phyloP scores from a whole-genome alignment of 805 yeast species.

The Kluyveromyces starmeri region DNA sequence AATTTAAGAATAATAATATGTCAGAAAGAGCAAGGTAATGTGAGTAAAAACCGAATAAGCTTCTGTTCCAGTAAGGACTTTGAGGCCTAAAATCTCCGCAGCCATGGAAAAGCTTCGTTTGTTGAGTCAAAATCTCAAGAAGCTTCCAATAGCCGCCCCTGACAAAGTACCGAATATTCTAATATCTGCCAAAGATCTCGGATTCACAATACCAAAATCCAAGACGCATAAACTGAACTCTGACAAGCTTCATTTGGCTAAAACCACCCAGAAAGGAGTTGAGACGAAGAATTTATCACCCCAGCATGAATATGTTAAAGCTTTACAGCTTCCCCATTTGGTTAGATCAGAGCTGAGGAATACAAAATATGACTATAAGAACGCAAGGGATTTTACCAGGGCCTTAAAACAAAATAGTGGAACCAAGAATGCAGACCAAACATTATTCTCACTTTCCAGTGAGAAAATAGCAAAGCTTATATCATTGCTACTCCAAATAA shows the following conservation, averaged over 20 bases:
- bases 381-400: neutral
- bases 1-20: too few species aligned
- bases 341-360: neutral
- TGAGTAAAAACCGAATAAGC: too few species aligned
- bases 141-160: neutral
- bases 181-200: neutral
- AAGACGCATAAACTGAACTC: too few species aligned
- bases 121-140: neutral
- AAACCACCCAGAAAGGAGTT: too few species aligned
- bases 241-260: too few species aligned
- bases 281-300: too few species aligned
- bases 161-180: neutral
- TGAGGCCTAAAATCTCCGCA: too few species aligned
- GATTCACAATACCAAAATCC: too few species aligned
- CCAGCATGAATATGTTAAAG: slow-evolving; percentile 1
- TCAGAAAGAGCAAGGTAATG: too few species aligned
- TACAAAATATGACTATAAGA: neutral
- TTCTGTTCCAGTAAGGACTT: too few species aligned
- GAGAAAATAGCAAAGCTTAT: slow-evolving; percentile 16
- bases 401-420: neutral
- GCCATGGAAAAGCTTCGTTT: neutral
- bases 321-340: slow-evolving; percentile 2
- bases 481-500: slow-evolving; percentile 16
- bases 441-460: slow-evolving; percentile 2
- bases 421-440: slow-evolving; percentile 7